These are phyloP conservation scores for Monosporascus ibericus DNA, from an alignment of 2,329 filamentous ascomycete genomes.

Conservation along the genomic window DNA sequence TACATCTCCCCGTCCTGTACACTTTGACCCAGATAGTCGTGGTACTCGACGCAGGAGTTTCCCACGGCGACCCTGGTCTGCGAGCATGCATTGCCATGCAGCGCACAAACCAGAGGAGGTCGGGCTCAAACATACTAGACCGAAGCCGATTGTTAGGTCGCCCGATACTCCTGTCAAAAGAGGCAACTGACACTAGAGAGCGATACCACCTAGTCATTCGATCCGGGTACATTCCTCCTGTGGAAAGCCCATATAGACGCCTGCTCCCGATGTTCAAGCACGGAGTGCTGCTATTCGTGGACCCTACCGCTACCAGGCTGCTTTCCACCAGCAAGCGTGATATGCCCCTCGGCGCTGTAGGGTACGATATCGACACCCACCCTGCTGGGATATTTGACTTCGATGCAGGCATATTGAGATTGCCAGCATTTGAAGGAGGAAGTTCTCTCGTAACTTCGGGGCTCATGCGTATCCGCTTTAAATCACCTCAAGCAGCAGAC, in stretches of 20 bases:
- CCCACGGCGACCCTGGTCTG: conserved; percentile 1
- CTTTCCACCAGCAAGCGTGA: conserved; percentile 3
- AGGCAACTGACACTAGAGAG: conserved; percentile 6
- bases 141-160: neutral
- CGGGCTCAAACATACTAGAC: conserved; percentile 5
- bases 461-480: conserved; percentile 7
- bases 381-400: conserved; percentile 5
- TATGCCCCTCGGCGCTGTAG: conserved; percentile 4
- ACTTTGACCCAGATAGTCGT: conserved; percentile 6
- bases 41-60: conserved; percentile 3
- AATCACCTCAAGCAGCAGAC: conserved; percentile 4
- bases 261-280: conserved; percentile 3
- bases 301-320: conserved; percentile 3
- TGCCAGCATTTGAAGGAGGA: conserved; percentile 5
- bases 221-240: conserved; percentile 1
- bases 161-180: conserved; percentile 3
- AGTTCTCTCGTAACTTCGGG: conserved; percentile 5
- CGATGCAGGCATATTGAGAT: neutral
- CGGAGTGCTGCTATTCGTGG: conserved; percentile 4
- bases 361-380: conserved; percentile 6
- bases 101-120: conserved; percentile 5
- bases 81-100: conserved; percentile 7
- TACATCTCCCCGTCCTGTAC: conserved; percentile 4
- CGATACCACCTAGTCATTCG: conserved; percentile 5
- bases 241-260: neutral